Conservation (phyloP, 305 asterid genomes). For the Rubia balearica region DNA sequence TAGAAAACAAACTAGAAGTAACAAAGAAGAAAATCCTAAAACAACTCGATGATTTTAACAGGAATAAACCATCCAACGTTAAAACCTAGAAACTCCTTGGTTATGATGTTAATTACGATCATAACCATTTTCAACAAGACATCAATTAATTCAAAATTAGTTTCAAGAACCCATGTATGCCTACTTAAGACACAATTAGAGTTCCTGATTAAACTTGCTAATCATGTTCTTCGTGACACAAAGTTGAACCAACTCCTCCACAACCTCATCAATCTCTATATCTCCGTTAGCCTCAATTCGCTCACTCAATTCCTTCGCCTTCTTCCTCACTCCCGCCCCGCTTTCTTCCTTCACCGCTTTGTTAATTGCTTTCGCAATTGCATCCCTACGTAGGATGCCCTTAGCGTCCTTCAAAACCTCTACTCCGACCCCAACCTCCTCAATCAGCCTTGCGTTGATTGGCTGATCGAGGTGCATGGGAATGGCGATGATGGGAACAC, state of each 20-base stretch:
- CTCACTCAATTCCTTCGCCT: not conserved
- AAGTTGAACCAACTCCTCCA: constrained; percentile 9
- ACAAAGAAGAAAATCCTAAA: no score
- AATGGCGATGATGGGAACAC: constrained; percentile 42
- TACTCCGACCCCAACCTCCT: constrained; percentile 27
- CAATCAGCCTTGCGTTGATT: constrained; percentile 32
- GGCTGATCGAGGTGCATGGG: constrained; percentile 60
- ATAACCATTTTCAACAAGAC: not conserved
- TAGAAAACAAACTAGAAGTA: not conserved
- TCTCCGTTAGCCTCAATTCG: constrained; percentile 5
- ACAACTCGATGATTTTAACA: no score
- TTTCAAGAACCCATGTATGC: not conserved
- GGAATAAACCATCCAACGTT: not conserved
- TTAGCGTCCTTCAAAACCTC: constrained; percentile 30
- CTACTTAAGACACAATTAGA: not conserved
- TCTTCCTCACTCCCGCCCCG: constrained; percentile 21
- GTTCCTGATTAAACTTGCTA: not conserved
- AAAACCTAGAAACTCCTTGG: not conserved
- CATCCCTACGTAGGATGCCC: constrained; percentile 19
- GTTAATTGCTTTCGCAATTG: constrained; percentile 22
- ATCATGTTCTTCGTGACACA: constrained; percentile 1
- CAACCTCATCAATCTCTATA: constrained; percentile 10
- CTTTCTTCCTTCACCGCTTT: constrained; percentile 21
- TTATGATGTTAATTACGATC: not conserved
- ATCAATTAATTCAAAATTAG: not conserved